Evolutionary conservation across 805 yeast genomes (phyloP), one percentile per base, ranked within the genome.

Genomic region (Wickerhamia fluorescens): DNA sequence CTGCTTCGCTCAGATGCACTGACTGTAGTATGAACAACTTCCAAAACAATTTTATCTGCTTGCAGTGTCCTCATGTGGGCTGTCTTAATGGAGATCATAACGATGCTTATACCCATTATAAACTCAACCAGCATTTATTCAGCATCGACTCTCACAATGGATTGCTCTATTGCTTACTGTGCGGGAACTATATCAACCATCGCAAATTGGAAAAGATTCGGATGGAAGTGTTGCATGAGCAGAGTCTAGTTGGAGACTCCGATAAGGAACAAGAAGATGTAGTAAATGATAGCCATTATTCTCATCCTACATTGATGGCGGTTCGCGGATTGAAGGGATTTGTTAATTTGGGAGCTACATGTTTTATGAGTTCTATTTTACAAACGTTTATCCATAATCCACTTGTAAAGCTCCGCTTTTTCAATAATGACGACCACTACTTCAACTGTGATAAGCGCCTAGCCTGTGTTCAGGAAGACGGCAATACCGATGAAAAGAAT

Each of bases 321-420:
- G 64, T 74, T 5, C 70, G 77, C n/a, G 97, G 96, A 0, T 60
- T 92, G 13, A 71, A 82, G 29, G 98, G 98, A 3, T 73, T 92
- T 42, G 78, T 86, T 29, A 89, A 89, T 52, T 75, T 89, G 78
- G 99, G 99, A 0, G 83, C 98, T 0, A 92, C 98, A 0, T 92
- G 99, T 60, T 92, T 86, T 59, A 89, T 92, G 85, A 83, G 95
- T 42, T 81, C 89, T 20, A 75, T 88, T n/a, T 56, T 92, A 23
- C 99, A 92, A 58, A 75, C 94, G 0, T 58, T 89, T 29, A 63
- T 92, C 24, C 98, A 92, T 53, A 92, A 92, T 48, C 97, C 98
- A 5, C 66, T 85, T 34, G 71, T 92, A 24, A 71, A 89, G 34
- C 73, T 77, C 44, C 79, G 78, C 39, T 87, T 84, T 44, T 66